Base-by-base conservation (phyloP, 495 filamentous ascomycete species). In the Aspergillus asperescens region DNA sequence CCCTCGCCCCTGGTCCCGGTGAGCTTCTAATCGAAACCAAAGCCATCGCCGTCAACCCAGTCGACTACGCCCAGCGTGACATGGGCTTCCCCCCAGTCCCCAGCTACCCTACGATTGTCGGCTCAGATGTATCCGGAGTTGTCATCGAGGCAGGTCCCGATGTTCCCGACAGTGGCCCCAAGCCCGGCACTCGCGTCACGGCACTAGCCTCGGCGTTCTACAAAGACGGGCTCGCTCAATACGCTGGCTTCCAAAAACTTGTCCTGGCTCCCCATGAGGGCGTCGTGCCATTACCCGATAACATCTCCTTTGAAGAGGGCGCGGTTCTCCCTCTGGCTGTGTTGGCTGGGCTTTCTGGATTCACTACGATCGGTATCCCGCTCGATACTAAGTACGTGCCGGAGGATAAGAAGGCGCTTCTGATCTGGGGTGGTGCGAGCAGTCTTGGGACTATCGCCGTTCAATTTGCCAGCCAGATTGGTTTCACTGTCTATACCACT, bases 351-450 rank as follows among this genome's bases (percentile, higher is more conserved):
- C 34, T 32, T 20, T 25, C 40, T 1, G 50, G 29, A 7, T 73
- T 57, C 57, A 60, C 61, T n/a, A 62, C 59, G 0, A 56, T 71
- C 12, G 73, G 73, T 1, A 42, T 75, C 46, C 41, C 69, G 9
- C 61, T 60, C 8, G 52, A 65, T 19, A 60, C 61, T 35, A 52
- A 52, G 25, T 66, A 63, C 42, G 59, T 62, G 1, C 49, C 63
- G 3, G 37, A 45, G 42, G 60, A 66, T 6, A 66, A 62, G 39
- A 54, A 67, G 31, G 71, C 59, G 31, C 66, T 75, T 13, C 52
- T 78, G 23, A 52, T 80, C 42, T 81, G 77, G 78, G 78, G 78
- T 3, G 78, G 62, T 4, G 60, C 74, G 29, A 73, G 68, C 38
- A 77, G 68, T 46, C 62, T 78, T 4, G 75, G 76, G 0, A 66